Evolutionary conservation across 768 basidiomycete species (phyloP), one percentile per base, ranked within the genome.

Genomic region (Russula sp.): DNA sequence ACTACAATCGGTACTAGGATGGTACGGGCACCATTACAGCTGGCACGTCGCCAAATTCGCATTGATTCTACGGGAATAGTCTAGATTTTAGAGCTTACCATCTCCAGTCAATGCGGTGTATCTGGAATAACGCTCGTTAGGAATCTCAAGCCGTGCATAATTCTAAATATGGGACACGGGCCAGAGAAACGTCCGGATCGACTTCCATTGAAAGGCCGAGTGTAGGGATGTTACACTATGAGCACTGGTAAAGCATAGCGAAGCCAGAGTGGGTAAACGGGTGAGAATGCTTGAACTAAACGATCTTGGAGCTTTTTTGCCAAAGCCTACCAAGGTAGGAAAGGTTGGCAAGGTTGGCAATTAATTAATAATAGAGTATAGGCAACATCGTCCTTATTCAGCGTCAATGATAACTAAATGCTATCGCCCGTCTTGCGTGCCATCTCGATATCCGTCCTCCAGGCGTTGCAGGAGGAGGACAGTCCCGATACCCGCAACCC

Each of bases 91-190:
- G 57, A 53, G 16, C 40, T 13, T 53, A 28, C 57, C 32, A 18
- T 32, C 42, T 57, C 42, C 32, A 18, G 46, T 53, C 24, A 54
- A 48, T 20, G 26, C 20, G 8, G 26, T 28, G 42, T 30, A 18
- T n/a, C 26, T 34, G 13, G 42, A 54, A 36, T 26, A 30, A 5
- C 34, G 11, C 22, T 18, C 46, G 46, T 5, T 16, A 38, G 46
- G 36, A 16, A 18, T 5, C 49, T 38, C 24, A 6, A n/a, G n/a
- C 24, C 30, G 38, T 42, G 59, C 38, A 42, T 30, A 2, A 60
- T 18, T 22, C 59, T 20, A 51, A 22, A 60, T 60, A 52, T 36
- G 59, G 38, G 22, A 58, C 20, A 52, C 59, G 50, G 59, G 20
- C 28, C 3, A 22, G 20, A 32, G 30, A 28, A 26, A n/a, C 13